Base-by-base conservation (phyloP, 352 stramenopile species). In the Phytopythium boreale region DNA sequence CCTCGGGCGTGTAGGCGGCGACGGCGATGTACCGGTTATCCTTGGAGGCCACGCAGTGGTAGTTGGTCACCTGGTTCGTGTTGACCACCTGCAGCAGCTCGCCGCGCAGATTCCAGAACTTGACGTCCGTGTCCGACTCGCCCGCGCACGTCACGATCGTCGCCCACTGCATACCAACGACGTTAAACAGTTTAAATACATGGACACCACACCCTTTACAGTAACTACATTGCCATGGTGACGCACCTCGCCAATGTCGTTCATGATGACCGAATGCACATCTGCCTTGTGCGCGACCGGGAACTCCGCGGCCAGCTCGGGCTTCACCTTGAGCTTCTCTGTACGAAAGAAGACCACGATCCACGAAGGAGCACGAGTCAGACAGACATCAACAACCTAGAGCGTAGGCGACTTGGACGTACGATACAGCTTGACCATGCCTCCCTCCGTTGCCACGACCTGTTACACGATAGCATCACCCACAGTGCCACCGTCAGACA, bases 11-110 rank as follows among this genome's bases (percentile, higher is more conserved):
- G 71, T 92, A 93, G 12, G 82, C 82, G 20, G 85, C 85, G 22
- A 93, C 80, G 22, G 85, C 82, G 57, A 93, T 82, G 65, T 87
- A 93, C 6, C 85, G 81, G 59, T 92, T 93, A 74, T 93, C 85
- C 62, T 89, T 91, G 31, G 85, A 93, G 4, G 74, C 80, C 8
- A 93, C 71, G 61, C 78, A 89, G 67, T 93, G 85, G 66, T 89
- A 92, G 66, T 92, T 92, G 50, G 77, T 67, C 43, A 93, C 82
- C 63, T 93, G 83, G 66, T 93, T 92, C 31, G 82, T 92, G 70
- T 90, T 92, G 34, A 84, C 82, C 14, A 82, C 75, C 59, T 92
- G 85, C 59, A 92, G 64, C 43, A 91, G 63, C 22, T 89, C 78
- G 27, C 83, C 83, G 15, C 71, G 75, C 47, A 87, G 59, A 61